Evolutionary conservation across 2,329 filamentous ascomycete species (phyloP).

Genomic region (Penicillium sclerotigenum): DNA sequence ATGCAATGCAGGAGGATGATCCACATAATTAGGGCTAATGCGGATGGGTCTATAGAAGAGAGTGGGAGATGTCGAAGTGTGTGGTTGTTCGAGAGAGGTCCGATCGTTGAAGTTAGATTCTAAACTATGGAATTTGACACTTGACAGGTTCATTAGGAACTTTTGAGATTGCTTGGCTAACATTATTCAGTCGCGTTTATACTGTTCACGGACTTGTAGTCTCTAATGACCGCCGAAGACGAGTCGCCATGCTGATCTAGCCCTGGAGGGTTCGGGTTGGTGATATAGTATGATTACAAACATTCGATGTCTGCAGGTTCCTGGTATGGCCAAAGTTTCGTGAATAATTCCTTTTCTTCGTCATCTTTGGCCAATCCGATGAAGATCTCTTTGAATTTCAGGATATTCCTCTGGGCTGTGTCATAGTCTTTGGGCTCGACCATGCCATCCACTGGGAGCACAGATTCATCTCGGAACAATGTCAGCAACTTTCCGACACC

Average conservation of each 20-base stretch:
- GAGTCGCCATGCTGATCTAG: neutral
- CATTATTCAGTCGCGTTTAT: no score
- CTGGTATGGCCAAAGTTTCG: conserved; percentile 29
- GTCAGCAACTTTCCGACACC: conserved; percentile 30
- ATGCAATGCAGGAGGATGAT: neutral
- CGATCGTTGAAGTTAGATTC: no score
- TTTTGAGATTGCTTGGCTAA: no score
- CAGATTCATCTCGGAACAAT: conserved; percentile 27
- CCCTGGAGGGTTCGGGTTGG: no score
- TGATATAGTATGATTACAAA: no score
- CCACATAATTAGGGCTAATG: neutral
- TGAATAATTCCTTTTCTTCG: conserved; percentile 22
- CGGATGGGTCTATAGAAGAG: no score
- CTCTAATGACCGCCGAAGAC: neutral
- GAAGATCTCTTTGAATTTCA: conserved; percentile 26
- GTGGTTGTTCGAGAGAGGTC: no score
- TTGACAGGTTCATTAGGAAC: no score
- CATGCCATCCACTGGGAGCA: conserved; percentile 34
- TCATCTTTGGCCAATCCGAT: conserved; percentile 23
- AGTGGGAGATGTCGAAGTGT: no score
- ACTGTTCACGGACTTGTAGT: no score
- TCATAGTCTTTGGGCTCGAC: conserved; percentile 32
- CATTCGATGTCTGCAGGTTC: neutral
- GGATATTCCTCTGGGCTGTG: conserved; percentile 8
- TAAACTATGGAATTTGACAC: no score